These are phyloP conservation scores for Boletus sp. DNA, from an alignment of 768 basidiomycete species.

Conservation along the genomic window DNA sequence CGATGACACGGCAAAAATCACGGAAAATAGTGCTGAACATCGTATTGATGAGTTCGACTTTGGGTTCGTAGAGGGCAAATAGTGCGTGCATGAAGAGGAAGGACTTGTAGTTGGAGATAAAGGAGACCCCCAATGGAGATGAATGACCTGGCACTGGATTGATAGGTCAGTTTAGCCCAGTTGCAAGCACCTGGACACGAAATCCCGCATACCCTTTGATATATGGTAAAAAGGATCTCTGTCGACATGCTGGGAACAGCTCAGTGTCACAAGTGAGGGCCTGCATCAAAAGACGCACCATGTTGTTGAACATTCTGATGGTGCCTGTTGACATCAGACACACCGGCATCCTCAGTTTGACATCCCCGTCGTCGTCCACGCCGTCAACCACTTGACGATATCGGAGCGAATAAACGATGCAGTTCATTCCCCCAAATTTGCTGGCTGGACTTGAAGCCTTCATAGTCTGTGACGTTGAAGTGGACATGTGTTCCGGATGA, in stretches of 20 bases:
- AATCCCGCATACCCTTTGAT: slow-evolving; percentile 1
- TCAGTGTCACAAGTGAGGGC: not conserved
- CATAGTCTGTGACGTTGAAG: slow-evolving; percentile 11
- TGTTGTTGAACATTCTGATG: slow-evolving; percentile 20
- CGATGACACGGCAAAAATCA: slow-evolving; percentile 20
- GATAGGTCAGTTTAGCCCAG: not conserved
- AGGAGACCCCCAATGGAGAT: slow-evolving; percentile 16
- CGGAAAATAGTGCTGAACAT: slow-evolving; percentile 22
- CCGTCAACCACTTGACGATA: slow-evolving; percentile 10
- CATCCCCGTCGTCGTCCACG: slow-evolving; percentile 4
- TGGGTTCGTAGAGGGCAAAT: slow-evolving; percentile 21
- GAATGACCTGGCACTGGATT: slow-evolving; percentile 14
- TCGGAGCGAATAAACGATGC: slow-evolving; percentile 22
- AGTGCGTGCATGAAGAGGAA: slow-evolving; percentile 23
- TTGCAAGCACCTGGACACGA: too few species aligned
- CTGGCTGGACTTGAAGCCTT: slow-evolving; percentile 8
- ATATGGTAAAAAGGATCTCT: slow-evolving; percentile 7
- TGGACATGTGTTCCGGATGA: slow-evolving; percentile 21
- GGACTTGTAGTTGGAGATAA: slow-evolving; percentile 19
- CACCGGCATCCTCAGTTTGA: slow-evolving; percentile 13
- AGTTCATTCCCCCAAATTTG: slow-evolving; percentile 14
- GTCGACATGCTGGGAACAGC: slow-evolving; percentile 9
- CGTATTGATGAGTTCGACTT: slow-evolving; percentile 18
- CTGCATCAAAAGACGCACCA: slow-evolving; percentile 2
- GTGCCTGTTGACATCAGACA: slow-evolving; percentile 23